Base-by-base conservation (phyloP, 2,329 filamentous ascomycete genomes). In the Aspergillus ibericus region DNA sequence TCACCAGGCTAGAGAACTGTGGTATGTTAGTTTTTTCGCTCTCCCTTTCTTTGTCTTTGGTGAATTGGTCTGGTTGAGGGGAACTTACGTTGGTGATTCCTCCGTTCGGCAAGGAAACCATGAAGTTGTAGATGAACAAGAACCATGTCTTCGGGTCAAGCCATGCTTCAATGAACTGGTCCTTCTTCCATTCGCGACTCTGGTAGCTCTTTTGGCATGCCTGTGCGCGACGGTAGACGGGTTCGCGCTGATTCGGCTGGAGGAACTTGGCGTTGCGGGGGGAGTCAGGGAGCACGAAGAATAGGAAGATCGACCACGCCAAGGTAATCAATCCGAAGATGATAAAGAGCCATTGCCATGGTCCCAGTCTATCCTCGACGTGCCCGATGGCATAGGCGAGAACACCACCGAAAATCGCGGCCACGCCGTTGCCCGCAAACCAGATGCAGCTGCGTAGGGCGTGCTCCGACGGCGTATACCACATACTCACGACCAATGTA, bases 141-240 rank as follows among this genome's bases (percentile, higher is more conserved):
- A 70, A 58, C 65, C 71, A 76, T 1, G 67, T 68, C 49, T 75
- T 72, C 3, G 67, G 66, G 55, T 77, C 74, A 7, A 58, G 59
- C 6, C 76, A 54, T 0, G 71, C 70, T 59, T 77, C 74, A 7
- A 65, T 48, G 35, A 73, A 66, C 59, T 77, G 74, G 20, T 50
- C 51, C 36, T 49, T 48, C 16, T 59, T 58, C 60, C 60, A 62
- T 22, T 53, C 32, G 2, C 54, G 50, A n/a, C 50, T 53, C 9
- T 53, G 50, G 5, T 53, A 42, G 35, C 36, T 53, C 35, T 53
- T 53, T 10, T 53, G 50, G 13, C 18, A 53, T 53, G 22, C 35
- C 12, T 53, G 50, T 40, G 50, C 50, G 36, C 50, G 50, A 13
- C 22, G 22, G 35, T 53, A 53, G 35, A 59, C 62, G 10, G 59